A percentile compares a stretch with the other conserved stretches of the same genome.
phyloP scores from a whole-genome alignment of 768 basidiomycete species.

The Boletus insuetus region DNA sequence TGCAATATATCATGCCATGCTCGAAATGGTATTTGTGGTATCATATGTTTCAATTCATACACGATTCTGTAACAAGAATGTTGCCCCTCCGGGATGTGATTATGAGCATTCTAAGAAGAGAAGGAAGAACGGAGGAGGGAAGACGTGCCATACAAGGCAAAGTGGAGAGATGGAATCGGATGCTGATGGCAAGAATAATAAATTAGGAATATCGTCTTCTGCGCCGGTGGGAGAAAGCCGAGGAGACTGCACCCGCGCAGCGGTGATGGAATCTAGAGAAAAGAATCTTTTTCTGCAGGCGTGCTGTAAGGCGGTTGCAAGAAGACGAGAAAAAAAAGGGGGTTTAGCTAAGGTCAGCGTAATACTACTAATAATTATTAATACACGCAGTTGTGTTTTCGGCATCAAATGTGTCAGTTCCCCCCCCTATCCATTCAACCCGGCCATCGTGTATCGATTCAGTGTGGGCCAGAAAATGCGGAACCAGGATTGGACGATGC shows the following conservation, averaged over 20 bases:
- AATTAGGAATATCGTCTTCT: conserved; percentile 22
- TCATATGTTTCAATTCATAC: conserved; percentile 23
- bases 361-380: conserved; percentile 34
- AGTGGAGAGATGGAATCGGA: conserved; percentile 20
- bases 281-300: conserved; percentile 18
- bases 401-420: conserved; percentile 17
- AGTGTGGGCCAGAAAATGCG: conserved; percentile 31
- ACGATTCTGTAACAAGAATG: conserved; percentile 17
- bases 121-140: conserved; percentile 4
- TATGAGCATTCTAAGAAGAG: conserved; percentile 8
- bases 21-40: conserved; percentile 13
- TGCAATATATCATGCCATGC: conserved; percentile 7
- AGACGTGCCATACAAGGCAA: conserved; percentile 11
- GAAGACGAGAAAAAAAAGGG: conserved; percentile 19
- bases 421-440: conserved; percentile 18
- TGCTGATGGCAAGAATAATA: conserved; percentile 19
- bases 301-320: conserved; percentile 24
- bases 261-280: conserved; percentile 22
- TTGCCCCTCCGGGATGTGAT: neutral
- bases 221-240: conserved; percentile 20
- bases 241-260: conserved; percentile 23
- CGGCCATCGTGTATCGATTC: conserved; percentile 7
- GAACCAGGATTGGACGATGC: conserved; percentile 27
- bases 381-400: conserved; percentile 28
- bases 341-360: conserved; percentile 33